A percentile compares a stretch with the other conserved stretches of the same genome.
phyloP scores from a whole-genome alignment of 306 rosid species.

The Clitoria ternatea region DNA sequence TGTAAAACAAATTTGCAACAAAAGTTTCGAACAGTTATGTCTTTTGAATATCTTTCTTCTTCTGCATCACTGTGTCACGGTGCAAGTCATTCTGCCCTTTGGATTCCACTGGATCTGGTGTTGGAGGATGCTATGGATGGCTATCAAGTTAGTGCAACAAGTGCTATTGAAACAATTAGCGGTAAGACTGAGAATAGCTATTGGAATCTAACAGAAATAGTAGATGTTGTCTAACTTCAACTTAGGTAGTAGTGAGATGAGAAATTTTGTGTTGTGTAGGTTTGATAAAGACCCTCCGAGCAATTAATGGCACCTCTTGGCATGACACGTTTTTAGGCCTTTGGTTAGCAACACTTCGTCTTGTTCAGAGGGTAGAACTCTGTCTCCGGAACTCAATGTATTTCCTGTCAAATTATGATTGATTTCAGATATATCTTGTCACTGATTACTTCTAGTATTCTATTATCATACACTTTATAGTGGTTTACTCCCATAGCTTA shows the following conservation, averaged over 20 bases:
- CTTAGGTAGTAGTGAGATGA: neutral
- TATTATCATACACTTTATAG: neutral
- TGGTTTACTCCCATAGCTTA: neutral
- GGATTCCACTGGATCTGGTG: slow-evolving; percentile 95
- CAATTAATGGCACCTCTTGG: slow-evolving; percentile 92
- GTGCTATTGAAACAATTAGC: slow-evolving; percentile 76
- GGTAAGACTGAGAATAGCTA: slow-evolving; percentile 41
- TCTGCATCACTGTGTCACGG: slow-evolving; percentile 75
- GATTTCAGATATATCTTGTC: neutral
- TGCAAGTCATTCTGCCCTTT: slow-evolving; percentile 72
- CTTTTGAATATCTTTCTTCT: slow-evolving; percentile 73
- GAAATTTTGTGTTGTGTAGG: slow-evolving; percentile 54
- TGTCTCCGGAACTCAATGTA: slow-evolving; percentile 17
- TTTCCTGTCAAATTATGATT: slow-evolving; percentile 21
- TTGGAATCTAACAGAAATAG: slow-evolving; percentile 20
- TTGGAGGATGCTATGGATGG: slow-evolving; percentile 98
- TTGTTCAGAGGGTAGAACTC: slow-evolving; percentile 84
- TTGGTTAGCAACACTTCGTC: slow-evolving; percentile 94
- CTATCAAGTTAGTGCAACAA: slow-evolving; percentile 84
- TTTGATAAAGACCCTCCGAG: slow-evolving; percentile 83
- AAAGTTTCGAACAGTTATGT: slow-evolving; percentile 66
- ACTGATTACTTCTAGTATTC: neutral
- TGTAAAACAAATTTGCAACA: slow-evolving; percentile 60
- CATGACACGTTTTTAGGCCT: slow-evolving; percentile 90
- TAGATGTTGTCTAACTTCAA: neutral